Percentiles rank a stretch among this genome's conserved stretches.
Conservation (phyloP, 129 eudicot species). For the Oenanthe sinensis region DNA sequence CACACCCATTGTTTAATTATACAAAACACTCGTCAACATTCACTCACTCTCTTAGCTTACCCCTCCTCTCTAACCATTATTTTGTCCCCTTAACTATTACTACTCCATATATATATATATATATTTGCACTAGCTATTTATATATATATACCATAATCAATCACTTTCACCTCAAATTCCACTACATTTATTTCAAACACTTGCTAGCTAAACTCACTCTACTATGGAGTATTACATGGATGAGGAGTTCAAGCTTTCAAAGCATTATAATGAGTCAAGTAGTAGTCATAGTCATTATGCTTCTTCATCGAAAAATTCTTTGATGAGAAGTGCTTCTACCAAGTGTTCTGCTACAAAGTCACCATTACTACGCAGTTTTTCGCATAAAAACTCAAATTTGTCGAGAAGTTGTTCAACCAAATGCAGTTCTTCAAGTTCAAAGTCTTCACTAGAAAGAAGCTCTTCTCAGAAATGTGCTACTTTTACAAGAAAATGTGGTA, state of each 20-base stretch:
- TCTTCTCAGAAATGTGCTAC: slow-evolving; percentile 60
- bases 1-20: neutral
- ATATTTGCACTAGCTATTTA: too few species aligned
- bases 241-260: slow-evolving; percentile 59
- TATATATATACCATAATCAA: neutral
- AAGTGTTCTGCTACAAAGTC: slow-evolving; percentile 1
- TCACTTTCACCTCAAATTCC: neutral
- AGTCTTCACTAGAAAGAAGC: slow-evolving; percentile 47
- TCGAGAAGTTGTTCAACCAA: slow-evolving; percentile 33
- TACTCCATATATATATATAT: too few species aligned
- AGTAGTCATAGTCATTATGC: slow-evolving; percentile 15
- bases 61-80: slow-evolving; percentile 1
- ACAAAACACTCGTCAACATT: slow-evolving; percentile 26
- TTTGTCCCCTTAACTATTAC: neutral
- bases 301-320: slow-evolving; percentile 34
- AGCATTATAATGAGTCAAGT: slow-evolving; percentile 32
- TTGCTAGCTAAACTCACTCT: neutral
- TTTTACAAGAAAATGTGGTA: slow-evolving; percentile 61
- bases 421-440: slow-evolving; percentile 39
- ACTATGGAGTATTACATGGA: slow-evolving; percentile 53
- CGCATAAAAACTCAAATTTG: slow-evolving; percentile 28
- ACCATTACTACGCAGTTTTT: neutral
- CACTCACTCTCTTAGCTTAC: slow-evolving; percentile 10
- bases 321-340: slow-evolving; percentile 42
- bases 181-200: neutral